Evolutionary conservation across 2,329 filamentous ascomycete species (phyloP), one percentile per base, ranked within the genome.

Genomic region (Phaeosphaeriaceae sp.): DNA sequence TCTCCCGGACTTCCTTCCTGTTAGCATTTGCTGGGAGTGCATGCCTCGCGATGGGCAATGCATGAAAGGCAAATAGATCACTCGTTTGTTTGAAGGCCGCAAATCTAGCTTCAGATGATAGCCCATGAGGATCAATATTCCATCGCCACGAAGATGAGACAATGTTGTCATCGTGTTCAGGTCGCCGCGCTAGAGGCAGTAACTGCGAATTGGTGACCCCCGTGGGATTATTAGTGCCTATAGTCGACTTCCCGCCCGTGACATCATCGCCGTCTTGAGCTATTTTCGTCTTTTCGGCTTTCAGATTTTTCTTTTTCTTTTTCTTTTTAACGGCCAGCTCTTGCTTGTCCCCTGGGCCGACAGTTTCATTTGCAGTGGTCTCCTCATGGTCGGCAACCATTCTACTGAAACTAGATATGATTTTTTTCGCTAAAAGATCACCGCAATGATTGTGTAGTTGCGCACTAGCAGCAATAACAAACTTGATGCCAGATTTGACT

Each of bases 41-140:
- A 3, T 30, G 13, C 21, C 41, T 41, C 1, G 56, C 50, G 2
- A 64, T 35, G 0, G 64, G 63, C 2, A 66, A 20, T 4, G 61
- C 60, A 32, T 70, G 67, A 33, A 50, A 70, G 0, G 64, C 60
- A 18, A 66, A 68, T 0, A 68, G 47, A 46, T 68, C 63, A 20
- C 41, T 50, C 2, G 43, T 52, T 29, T 43, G 46, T 7, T 50
- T 26, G 38, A 68, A 67, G 5, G 45, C 17, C 2, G 23, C 15
- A n/a, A 20, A 8, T 13, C 56, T 12, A n/a, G 46, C 35, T 13
- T 49, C 40, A 1, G 40, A 5, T n/a, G 21, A 35, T 4, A 58
- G 8, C 11, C 36, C 11, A 5, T 20, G 12, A 0, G 44, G 32
- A 4, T 63, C 36, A 4, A 70, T 18, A 21, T 68, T 12, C 64